Conservation (phyloP, 2,329 filamentous ascomycete genomes). For the Nigrospora osmanthi region DNA sequence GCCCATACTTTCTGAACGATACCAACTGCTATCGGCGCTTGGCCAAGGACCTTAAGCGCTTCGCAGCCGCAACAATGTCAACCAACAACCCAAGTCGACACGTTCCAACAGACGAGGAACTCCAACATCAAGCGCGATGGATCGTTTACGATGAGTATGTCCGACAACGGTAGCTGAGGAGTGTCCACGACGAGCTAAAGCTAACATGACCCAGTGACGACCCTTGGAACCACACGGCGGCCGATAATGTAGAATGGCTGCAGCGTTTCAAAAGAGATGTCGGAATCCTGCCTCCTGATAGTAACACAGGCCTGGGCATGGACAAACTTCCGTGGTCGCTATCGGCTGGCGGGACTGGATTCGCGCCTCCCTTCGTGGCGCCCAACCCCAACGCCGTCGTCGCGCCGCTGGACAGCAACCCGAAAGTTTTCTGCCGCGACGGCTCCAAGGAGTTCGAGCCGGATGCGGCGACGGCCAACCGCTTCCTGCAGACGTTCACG, state of each 20-base stretch:
- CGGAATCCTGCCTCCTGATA: slow-evolving; percentile 39
- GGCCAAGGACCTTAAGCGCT: slow-evolving; percentile 44
- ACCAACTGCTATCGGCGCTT: slow-evolving; percentile 53
- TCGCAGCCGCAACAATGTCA: slow-evolving; percentile 44
- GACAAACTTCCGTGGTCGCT: slow-evolving; percentile 34
- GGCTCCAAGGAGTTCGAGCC: slow-evolving; percentile 33
- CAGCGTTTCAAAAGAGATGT: slow-evolving; percentile 52
- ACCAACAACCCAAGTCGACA: slow-evolving; percentile 53
- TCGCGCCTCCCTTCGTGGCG: slow-evolving; percentile 45
- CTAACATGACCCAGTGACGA: slow-evolving; percentile 39
- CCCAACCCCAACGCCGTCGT: slow-evolving; percentile 28
- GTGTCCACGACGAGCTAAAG: neutral
- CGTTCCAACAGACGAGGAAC: slow-evolving; percentile 50
- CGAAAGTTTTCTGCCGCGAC: slow-evolving; percentile 24
- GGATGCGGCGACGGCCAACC: slow-evolving; percentile 36
- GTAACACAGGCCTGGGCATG: slow-evolving; percentile 40
- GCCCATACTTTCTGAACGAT: slow-evolving; percentile 46
- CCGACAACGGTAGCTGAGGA: neutral
- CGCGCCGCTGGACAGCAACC: slow-evolving; percentile 23
- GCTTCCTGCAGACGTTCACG: slow-evolving; percentile 36
- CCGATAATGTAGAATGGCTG: slow-evolving; percentile 58
- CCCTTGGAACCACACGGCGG: slow-evolving; percentile 56
- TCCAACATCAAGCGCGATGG: slow-evolving; percentile 58
- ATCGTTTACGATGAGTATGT: slow-evolving; percentile 54
- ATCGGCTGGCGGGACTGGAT: slow-evolving; percentile 43